A percentile compares a stretch with the other conserved stretches of the same genome.
Evolutionary conservation across 1,139 yeast genomes (phyloP).

Genomic region (Yamadazyma atmosphaerica): DNA sequence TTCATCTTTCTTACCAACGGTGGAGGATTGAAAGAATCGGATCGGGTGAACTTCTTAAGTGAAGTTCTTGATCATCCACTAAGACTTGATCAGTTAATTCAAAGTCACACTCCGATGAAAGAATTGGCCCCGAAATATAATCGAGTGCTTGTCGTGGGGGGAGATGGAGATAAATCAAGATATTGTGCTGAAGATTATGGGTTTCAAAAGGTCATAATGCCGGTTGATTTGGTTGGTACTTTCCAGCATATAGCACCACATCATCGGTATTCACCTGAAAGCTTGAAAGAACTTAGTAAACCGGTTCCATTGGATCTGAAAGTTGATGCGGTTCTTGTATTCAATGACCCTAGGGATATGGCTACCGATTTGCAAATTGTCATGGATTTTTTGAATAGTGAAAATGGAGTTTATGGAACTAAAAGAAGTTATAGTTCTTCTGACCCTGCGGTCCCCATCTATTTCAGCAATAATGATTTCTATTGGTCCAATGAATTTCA

Average conservation of each 20-base stretch:
- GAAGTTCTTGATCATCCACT: slow-evolving; percentile 50
- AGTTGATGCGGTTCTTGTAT: slow-evolving; percentile 79
- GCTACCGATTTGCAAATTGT: slow-evolving; percentile 83
- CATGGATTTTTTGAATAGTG: slow-evolving; percentile 67
- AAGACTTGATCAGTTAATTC: slow-evolving; percentile 69
- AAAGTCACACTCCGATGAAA: slow-evolving; percentile 89
- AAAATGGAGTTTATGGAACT: slow-evolving; percentile 68
- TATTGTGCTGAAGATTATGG: slow-evolving; percentile 79
- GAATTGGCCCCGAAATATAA: slow-evolving; percentile 53
- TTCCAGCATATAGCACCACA: slow-evolving; percentile 73
- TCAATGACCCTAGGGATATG: slow-evolving; percentile 91
- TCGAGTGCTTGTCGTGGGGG: slow-evolving; percentile 82
- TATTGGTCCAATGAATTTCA: slow-evolving; percentile 86
- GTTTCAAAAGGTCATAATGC: slow-evolving; percentile 72
- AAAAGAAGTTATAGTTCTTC: slow-evolving; percentile 28
- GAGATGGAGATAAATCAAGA: slow-evolving; percentile 68
- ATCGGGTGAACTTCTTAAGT: slow-evolving; percentile 59
- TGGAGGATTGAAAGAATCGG: slow-evolving; percentile 76
- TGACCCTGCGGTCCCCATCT: slow-evolving; percentile 72
- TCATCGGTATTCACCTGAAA: slow-evolving; percentile 51
- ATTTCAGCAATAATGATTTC: slow-evolving; percentile 85
- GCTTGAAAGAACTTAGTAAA: slow-evolving; percentile 49
- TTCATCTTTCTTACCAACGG: slow-evolving; percentile 89
- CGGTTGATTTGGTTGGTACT: slow-evolving; percentile 65
- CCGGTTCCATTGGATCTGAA: slow-evolving; percentile 30